Conservation (phyloP, 2,329 filamentous ascomycete species). For the Arthrobotrys pseudoclavata region DNA sequence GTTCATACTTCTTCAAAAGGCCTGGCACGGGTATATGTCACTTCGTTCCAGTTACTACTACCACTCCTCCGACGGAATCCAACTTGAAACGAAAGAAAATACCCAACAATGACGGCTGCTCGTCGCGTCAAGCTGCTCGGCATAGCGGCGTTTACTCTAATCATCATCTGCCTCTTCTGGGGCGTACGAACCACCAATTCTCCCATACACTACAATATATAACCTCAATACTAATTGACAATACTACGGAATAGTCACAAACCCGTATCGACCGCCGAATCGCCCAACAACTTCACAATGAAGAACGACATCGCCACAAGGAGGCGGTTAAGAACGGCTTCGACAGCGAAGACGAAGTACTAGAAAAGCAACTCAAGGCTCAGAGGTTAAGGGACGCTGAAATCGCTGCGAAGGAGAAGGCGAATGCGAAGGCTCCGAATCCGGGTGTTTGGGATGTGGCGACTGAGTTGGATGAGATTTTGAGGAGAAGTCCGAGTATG, state of each 20-base stretch:
- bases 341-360: slow-evolving; percentile 72
- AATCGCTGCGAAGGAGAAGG: slow-evolving; percentile 76
- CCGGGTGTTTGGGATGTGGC: slow-evolving; percentile 73
- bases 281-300: slow-evolving; percentile 72
- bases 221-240: slow-evolving; percentile 29
- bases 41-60: not conserved
- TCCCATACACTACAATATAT: not conserved
- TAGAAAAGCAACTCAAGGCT: slow-evolving; percentile 71
- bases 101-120: slow-evolving; percentile 74
- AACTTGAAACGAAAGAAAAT: too few relatives aligned
- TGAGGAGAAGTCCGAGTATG: slow-evolving; percentile 87
- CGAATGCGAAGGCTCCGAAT: slow-evolving; percentile 75
- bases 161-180: slow-evolving; percentile 80
- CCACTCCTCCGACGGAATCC: not conserved
- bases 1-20: not conserved
- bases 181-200: slow-evolving; percentile 65
- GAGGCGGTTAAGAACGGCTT: slow-evolving; percentile 67
- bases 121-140: slow-evolving; percentile 78
- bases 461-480: slow-evolving; percentile 79
- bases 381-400: slow-evolving; percentile 78
- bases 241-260: slow-evolving; percentile 65
- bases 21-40: not conserved
- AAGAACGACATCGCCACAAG: slow-evolving; percentile 70
- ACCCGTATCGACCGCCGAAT: slow-evolving; percentile 66
- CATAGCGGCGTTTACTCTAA: slow-evolving; percentile 74